These are phyloP conservation scores for Pseudonitzschia delicatissima DNA, from an alignment of 108 stramenopile genomes.

Conservation along the genomic window DNA sequence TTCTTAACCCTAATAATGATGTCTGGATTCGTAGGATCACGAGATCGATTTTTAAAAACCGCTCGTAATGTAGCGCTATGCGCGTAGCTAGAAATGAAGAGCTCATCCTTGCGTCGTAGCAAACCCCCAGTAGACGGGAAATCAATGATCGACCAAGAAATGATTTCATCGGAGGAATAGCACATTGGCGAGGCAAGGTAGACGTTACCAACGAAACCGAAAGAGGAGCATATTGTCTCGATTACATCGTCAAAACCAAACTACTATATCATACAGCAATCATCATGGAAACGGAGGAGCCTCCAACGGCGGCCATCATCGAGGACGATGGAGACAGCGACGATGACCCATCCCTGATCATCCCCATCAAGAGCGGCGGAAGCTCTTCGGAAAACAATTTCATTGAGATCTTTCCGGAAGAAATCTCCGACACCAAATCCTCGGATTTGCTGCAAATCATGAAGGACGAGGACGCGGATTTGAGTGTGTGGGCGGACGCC, in stretches of 20 bases:
- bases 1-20: too few relatives aligned
- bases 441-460: conserved; percentile 53
- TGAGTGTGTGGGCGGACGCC: conserved; percentile 62
- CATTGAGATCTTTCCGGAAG: conserved; percentile 86
- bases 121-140: too few relatives aligned
- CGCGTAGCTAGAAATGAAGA: too few relatives aligned
- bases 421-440: conserved; percentile 58
- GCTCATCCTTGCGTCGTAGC: too few relatives aligned
- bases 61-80: too few relatives aligned
- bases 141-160: neutral
- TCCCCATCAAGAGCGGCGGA: conserved; percentile 2
- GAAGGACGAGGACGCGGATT: conserved; percentile 60
- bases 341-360: conserved; percentile 2
- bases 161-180: neutral
- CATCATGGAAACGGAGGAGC: neutral
- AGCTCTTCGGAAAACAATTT: conserved; percentile 26
- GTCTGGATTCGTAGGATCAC: too few relatives aligned
- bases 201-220: conserved; percentile 1
- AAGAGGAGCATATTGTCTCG: too few relatives aligned
- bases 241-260: too few relatives aligned
- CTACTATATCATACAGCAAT: too few relatives aligned
- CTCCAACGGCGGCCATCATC: neutral
- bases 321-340: neutral
- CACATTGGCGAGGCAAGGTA: neutral
- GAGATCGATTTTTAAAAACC: too few relatives aligned